Conservation (phyloP, 1,284 basidiomycete species). For the Volvariella surrecta region DNA sequence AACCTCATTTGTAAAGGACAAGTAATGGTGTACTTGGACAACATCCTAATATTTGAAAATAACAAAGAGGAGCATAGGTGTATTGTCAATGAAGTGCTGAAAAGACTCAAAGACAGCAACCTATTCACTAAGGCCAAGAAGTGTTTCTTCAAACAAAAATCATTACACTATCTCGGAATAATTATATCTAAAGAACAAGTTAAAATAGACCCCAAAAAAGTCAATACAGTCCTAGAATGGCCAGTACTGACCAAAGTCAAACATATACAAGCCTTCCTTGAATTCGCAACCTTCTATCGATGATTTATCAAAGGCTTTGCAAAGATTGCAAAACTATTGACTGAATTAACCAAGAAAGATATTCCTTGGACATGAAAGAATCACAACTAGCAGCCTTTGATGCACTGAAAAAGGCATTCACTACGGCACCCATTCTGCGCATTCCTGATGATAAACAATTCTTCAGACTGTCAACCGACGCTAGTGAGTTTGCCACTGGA, state of each 20-base stretch:
- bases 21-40: neutral
- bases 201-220: slow-evolving; percentile 25
- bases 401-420: neutral
- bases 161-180: slow-evolving; percentile 32
- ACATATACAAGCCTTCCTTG: slow-evolving; percentile 17
- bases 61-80: neutral
- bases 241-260: slow-evolving; percentile 12
- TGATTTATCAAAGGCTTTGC: slow-evolving; percentile 26
- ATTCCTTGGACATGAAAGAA: slow-evolving; percentile 2
- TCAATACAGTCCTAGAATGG: slow-evolving; percentile 14
- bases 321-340: slow-evolving; percentile 11
- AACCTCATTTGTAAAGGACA: neutral
- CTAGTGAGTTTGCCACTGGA: slow-evolving; percentile 17
- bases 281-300: slow-evolving; percentile 19
- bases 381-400: neutral
- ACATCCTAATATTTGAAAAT: neutral
- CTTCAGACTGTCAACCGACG: slow-evolving; percentile 15
- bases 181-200: slow-evolving; percentile 24
- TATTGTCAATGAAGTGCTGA: neutral
- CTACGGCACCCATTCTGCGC: slow-evolving; percentile 9
- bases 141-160: slow-evolving; percentile 16
- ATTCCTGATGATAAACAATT: slow-evolving; percentile 9
- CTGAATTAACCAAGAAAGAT: too few relatives aligned
- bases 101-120: neutral
- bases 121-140: slow-evolving; percentile 1